Evolutionary conservation across 129 eudicot species (phyloP).

Genomic region (Flaveria linearis): DNA sequence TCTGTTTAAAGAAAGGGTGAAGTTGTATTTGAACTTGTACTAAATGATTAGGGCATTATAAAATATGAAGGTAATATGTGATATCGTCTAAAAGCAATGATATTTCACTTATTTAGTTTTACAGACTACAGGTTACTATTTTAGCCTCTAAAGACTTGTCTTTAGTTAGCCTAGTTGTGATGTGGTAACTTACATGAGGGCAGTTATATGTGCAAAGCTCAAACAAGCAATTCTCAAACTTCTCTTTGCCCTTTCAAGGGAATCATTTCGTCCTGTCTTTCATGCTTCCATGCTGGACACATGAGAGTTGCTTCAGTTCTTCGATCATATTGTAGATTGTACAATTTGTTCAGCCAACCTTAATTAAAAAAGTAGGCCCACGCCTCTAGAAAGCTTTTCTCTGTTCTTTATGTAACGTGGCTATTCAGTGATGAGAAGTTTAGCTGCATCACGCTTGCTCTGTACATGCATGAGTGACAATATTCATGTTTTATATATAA

Average conservation of each 20-base stretch:
- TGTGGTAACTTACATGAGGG: neutral
- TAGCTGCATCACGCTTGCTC: neutral
- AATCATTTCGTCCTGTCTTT: neutral
- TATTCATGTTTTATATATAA: neutral
- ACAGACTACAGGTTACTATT: no score
- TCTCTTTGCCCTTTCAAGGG: neutral
- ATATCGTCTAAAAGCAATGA: neutral
- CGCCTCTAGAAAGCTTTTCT: neutral
- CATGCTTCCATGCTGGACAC: neutral
- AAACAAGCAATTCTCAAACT: neutral
- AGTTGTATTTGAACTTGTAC: constrained; percentile 14
- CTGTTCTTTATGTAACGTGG: neutral
- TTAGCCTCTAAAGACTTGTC: neutral
- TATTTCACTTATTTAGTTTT: neutral
- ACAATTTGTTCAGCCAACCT: neutral
- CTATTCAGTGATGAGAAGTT: neutral
- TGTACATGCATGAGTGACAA: constrained; percentile 4
- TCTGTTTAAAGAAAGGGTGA: neutral
- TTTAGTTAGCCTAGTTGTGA: constrained; percentile 5
- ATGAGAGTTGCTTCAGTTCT: constrained; percentile 1
- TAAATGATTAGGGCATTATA: neutral
- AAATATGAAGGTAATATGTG: neutral
- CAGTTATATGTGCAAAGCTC: neutral
- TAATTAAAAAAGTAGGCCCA: neutral
- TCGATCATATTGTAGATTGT: neutral